Conservation (phyloP, 495 filamentous ascomycete species). For the Evernia prunastri region DNA sequence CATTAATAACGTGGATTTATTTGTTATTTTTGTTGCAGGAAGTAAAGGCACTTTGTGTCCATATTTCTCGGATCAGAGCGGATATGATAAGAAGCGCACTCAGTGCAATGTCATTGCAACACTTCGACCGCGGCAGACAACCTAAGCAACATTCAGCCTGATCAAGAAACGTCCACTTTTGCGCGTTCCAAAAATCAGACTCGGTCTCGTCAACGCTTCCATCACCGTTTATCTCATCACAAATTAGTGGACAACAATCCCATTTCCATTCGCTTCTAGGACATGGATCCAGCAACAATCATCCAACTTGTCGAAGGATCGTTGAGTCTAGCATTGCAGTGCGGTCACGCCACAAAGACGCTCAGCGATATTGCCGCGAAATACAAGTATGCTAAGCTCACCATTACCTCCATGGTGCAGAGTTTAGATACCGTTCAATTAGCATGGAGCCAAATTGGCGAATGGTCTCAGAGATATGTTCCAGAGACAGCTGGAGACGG, state of each 20-base stretch:
- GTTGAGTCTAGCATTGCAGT: not conserved
- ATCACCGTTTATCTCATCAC: not conserved
- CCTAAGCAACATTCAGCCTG: not conserved
- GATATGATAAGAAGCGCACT: not conserved
- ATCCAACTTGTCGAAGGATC: not conserved
- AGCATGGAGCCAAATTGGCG: conserved; percentile 37
- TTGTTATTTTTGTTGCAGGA: not conserved
- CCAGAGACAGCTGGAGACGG: conserved; percentile 14
- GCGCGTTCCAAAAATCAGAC: not conserved
- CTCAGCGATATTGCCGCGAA: conserved; percentile 21
- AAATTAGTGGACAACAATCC: not conserved
- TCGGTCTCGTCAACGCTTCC: not conserved
- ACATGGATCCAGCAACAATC: conserved; percentile 11
- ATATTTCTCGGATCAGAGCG: not conserved
- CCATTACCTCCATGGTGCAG: conserved; percentile 36
- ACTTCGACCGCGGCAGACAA: not conserved
- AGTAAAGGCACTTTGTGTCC: not conserved
- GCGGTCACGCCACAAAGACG: not conserved
- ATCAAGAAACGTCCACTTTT: not conserved
- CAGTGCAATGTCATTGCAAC: not conserved
- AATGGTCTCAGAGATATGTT: conserved; percentile 30
- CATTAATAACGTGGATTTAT: not conserved
- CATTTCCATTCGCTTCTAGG: not conserved
- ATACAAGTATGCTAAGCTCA: conserved; percentile 38
- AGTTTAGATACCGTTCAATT: conserved; percentile 36